These are phyloP conservation scores for Silene coronaria DNA, from an alignment of 179 eudicot genomes.

Conservation along the genomic window DNA sequence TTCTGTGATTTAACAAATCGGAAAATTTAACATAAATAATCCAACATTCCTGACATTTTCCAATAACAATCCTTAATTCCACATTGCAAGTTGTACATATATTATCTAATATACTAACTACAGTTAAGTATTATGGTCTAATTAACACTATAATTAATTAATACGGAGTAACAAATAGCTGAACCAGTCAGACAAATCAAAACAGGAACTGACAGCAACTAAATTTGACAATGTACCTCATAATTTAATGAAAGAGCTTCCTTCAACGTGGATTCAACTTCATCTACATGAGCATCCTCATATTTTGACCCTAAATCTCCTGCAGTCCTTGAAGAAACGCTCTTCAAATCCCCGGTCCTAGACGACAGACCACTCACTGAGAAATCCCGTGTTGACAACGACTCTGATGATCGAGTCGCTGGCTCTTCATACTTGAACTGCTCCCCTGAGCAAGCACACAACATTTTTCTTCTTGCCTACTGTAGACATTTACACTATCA, in stretches of 20 bases:
- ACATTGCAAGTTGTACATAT: too few species aligned
- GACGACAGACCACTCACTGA: conserved; percentile 67
- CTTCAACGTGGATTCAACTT: conserved; percentile 91
- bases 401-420: conserved; percentile 62
- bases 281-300: conserved; percentile 91
- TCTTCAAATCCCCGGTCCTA: conserved; percentile 46
- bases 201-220: background rate
- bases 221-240: conserved; percentile 47
- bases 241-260: conserved; percentile 91
- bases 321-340: conserved; percentile 38
- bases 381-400: conserved; percentile 76
- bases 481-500: background rate
- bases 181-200: background rate
- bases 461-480: conserved; percentile 32
- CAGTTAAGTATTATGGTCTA: too few species aligned
- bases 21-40: too few species aligned
- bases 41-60: too few species aligned
- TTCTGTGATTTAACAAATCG: background rate
- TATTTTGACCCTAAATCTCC: conserved; percentile 61
- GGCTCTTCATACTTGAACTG: conserved; percentile 68
- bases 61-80: too few species aligned
- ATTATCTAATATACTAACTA: too few species aligned
- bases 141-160: too few species aligned
- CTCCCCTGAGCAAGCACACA: conserved; percentile 97
- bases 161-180: too few species aligned